phyloP scores from a whole-genome alignment of 2,329 filamentous ascomycete species.

The Colletotrichum noveboracense region DNA sequence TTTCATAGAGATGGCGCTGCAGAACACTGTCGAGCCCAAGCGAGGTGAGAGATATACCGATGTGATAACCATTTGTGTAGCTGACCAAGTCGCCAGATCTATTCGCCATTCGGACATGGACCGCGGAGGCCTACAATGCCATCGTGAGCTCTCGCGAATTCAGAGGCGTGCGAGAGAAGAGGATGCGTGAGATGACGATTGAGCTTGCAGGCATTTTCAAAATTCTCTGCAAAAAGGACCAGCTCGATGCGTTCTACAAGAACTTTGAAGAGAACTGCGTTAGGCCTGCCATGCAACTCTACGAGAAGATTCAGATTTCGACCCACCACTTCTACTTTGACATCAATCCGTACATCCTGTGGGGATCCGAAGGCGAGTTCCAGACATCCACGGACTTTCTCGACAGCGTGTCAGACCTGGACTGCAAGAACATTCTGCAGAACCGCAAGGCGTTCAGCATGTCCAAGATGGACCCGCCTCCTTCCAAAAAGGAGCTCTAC shows the following conservation, averaged over 20 bases:
- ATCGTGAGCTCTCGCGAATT: conserved; percentile 36
- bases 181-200: conserved; percentile 29
- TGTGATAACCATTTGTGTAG: background rate
- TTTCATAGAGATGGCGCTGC: conserved; percentile 39
- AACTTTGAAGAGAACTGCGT: conserved; percentile 33
- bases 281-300: conserved; percentile 38
- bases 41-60: conserved; percentile 30
- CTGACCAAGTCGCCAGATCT: conserved; percentile 29
- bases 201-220: conserved; percentile 32
- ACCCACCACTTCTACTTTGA: conserved; percentile 43
- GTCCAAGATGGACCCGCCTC: conserved; percentile 34
- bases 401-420: conserved; percentile 32
- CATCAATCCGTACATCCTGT: conserved; percentile 34
- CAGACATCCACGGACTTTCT: conserved; percentile 34
- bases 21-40: conserved; percentile 38
- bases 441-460: conserved; percentile 40
- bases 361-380: conserved; percentile 26
- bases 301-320: conserved; percentile 43
- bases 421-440: conserved; percentile 40
- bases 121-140: conserved; percentile 41
- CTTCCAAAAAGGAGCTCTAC: conserved; percentile 35
- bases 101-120: conserved; percentile 41
- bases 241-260: conserved; percentile 25
- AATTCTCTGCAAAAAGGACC: conserved; percentile 31
- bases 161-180: conserved; percentile 25